Conservation (phyloP, 805 yeast species). For the Debaryomyces hansenii region DNA sequence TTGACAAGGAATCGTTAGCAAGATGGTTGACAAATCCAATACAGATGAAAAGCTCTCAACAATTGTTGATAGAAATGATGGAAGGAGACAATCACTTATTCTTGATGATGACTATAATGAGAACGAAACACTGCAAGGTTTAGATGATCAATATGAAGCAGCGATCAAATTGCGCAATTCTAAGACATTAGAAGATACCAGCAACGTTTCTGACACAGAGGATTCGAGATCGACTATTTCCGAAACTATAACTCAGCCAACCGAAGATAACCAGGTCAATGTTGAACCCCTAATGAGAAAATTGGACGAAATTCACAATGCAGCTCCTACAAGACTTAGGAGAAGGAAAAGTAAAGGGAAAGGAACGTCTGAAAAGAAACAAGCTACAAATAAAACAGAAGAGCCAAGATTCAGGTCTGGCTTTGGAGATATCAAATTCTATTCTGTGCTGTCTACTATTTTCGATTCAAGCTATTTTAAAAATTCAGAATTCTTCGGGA, state of each 20-base stretch:
- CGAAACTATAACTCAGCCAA: not conserved
- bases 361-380: not conserved
- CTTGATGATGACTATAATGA: slow-evolving; percentile 16
- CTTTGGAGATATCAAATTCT: slow-evolving; percentile 55
- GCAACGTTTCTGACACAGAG: not conserved
- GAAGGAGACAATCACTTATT: slow-evolving; percentile 16
- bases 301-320: slow-evolving; percentile 9
- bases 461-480: slow-evolving; percentile 51
- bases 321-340: not conserved
- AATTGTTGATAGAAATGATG: slow-evolving; percentile 17
- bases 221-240: not conserved
- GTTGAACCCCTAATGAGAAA: slow-evolving; percentile 4
- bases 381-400: not conserved
- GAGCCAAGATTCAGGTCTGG: slow-evolving; percentile 43
- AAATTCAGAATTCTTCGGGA: slow-evolving; percentile 65
- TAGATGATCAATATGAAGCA: not conserved
- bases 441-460: slow-evolving; percentile 41
- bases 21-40: not conserved
- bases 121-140: not conserved
- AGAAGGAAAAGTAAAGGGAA: not conserved
- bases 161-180: not conserved
- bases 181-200: not conserved
- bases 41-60: slow-evolving; percentile 15
- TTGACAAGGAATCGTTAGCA: not conserved
- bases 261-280: not conserved